Base-by-base conservation (phyloP, 2,329 filamentous ascomycete species). In the Chrysoporthe austroafricana region DNA sequence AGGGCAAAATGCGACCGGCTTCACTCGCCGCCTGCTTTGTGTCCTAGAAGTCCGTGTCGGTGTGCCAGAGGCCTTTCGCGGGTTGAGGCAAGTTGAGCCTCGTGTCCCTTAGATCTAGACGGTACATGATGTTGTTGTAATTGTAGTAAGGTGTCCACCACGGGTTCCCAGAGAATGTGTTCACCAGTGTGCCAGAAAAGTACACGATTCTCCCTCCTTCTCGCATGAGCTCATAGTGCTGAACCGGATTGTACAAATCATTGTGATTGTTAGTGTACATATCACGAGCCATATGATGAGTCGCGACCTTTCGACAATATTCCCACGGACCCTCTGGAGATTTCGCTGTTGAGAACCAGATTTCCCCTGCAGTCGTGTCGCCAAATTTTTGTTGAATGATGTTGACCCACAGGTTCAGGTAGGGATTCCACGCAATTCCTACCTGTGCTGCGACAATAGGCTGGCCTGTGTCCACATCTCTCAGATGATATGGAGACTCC, bases 51-150 rank as follows among this genome's bases (percentile, higher is more conserved):
- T 26, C 63, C 5, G 60, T 59, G 8, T 50, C 66, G 8, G 68
- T 65, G 7, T 56, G 44, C 68, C 68, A 70, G 6, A 61, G 43
- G 1, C 66, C 68, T 18, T 36, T 13, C 3, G 62, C 42, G 1
- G 68, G 68, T 4, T 39, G 46, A 9, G 66, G 62, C 21, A 70
- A 42, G 16, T n/a, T 56, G 26, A 70, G 26, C 18, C 59, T 68
- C 14, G 58, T 14, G 14, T 70, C 68, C 2, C 60, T 39, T 3
- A 70, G 21, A 34, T 70, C 68, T 26, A 70, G 14, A n/a, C 64
- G 63, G 50, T 70, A 70, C 68, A 70, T 70, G 60, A 70, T 68
- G 39, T 70, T 70, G 59, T 70, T 70, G 59, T 70, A 70, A 32
- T 70, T 70, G 58, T 70, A 70, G 21, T 63, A 68, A 7, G 68